Percentiles rank a stretch among this genome's conserved stretches.
These are phyloP conservation scores for Fusarium sp. DNA, from an alignment of 2,329 filamentous ascomycete species.

Conservation along the genomic window DNA sequence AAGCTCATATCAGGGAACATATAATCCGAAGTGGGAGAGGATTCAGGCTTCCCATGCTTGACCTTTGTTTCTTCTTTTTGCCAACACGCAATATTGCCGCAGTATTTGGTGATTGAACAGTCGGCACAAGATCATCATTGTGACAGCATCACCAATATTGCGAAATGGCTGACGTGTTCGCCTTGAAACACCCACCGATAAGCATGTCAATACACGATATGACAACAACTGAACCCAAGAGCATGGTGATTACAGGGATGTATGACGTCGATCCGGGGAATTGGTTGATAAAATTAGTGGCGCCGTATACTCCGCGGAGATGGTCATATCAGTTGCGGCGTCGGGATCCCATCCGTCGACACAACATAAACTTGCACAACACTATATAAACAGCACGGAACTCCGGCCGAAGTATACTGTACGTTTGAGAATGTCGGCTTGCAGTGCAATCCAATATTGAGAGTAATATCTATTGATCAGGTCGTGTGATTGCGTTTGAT, in stretches of 20 bases:
- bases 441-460: background rate
- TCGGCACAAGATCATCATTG: background rate
- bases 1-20: slow-evolving; percentile 4
- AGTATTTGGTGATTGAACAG: background rate
- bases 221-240: slow-evolving; percentile 3
- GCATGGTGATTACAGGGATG: slow-evolving; percentile 17
- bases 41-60: background rate
- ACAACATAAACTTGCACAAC: slow-evolving; percentile 12
- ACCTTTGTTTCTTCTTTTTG: background rate
- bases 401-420: background rate
- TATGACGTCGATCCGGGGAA: slow-evolving; percentile 31
- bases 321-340: slow-evolving; percentile 15
- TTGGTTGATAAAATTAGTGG: slow-evolving; percentile 26
- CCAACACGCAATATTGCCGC: background rate
- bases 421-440: background rate
- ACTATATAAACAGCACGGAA: slow-evolving; percentile 6
- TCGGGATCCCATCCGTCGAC: slow-evolving; percentile 26
- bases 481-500: slow-evolving; percentile 5
- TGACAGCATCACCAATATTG: background rate
- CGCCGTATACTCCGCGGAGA: slow-evolving; percentile 31
- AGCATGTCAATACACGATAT: slow-evolving; percentile 1
- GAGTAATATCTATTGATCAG: background rate
- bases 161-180: slow-evolving; percentile 11
- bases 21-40: background rate
- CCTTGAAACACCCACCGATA: background rate